These are phyloP conservation scores for Spinellus fusiger DNA, from an alignment of 192 early-diverging fungal species.

Conservation along the genomic window DNA sequence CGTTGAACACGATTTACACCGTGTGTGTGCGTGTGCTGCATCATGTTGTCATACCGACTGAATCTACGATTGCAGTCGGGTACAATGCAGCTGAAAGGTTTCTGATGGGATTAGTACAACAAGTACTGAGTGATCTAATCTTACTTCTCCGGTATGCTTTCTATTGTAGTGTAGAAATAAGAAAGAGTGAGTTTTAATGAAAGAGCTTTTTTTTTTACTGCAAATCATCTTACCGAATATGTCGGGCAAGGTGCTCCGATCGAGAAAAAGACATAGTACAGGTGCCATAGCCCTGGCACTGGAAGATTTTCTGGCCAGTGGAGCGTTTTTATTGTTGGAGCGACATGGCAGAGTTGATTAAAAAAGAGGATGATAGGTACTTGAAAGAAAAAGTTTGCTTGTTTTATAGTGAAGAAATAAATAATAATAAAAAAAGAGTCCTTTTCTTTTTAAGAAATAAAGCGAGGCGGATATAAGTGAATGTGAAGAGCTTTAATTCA, in stretches of 20 bases:
- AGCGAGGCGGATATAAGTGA: not conserved
- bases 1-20: conserved; percentile 21
- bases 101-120: conserved; percentile 21
- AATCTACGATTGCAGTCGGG: conserved; percentile 60
- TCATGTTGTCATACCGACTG: conserved; percentile 77
- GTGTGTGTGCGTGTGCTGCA: conserved; percentile 73
- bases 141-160: conserved; percentile 33
- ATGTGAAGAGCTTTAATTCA: not conserved
- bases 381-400: not conserved
- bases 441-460: not conserved
- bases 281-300: conserved; percentile 18
- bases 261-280: conserved; percentile 23
- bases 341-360: not conserved
- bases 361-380: not conserved
- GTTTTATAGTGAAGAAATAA: conserved; percentile 10
- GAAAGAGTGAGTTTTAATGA: not conserved
- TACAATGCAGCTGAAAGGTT: conserved; percentile 67
- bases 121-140: not conserved
- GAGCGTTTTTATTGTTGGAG: not conserved
- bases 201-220: not conserved
- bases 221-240: conserved; percentile 11
- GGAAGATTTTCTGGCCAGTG: conserved; percentile 16
- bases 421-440: conserved; percentile 1
- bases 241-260: conserved; percentile 23
- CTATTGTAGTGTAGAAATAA: not conserved